Percentiles rank a stretch among this genome's conserved stretches.
These are phyloP conservation scores for Claviceps pazoutovae DNA, from an alignment of 2,329 filamentous ascomycete genomes.

Conservation along the genomic window DNA sequence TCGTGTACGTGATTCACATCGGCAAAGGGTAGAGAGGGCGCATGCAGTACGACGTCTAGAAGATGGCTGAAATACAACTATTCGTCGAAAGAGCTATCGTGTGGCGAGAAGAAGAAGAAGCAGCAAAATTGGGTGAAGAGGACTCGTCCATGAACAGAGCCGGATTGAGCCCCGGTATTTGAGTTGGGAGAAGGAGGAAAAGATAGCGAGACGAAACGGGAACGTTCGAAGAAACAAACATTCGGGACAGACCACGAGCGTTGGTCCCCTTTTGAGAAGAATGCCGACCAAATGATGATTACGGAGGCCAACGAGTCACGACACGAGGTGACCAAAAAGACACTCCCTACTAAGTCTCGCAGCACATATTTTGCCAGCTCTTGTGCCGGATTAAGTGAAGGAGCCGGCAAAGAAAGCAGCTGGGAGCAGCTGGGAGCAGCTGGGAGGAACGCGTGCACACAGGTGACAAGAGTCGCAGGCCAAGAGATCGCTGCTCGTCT, in stretches of 20 bases:
- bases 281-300: constrained; percentile 1
- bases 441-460: too few relatives aligned
- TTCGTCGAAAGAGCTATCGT: background rate
- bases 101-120: background rate
- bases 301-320: background rate
- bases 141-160: background rate
- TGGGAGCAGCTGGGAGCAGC: background rate
- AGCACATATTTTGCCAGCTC: constrained; percentile 4
- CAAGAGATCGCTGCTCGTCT: constrained; percentile 2
- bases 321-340: constrained; percentile 1
- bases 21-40: background rate
- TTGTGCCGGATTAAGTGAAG: background rate
- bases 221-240: constrained; percentile 5
- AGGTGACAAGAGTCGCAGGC: background rate
- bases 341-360: constrained; percentile 1
- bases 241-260: constrained; percentile 2
- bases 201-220: background rate
- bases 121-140: background rate
- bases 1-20: constrained; percentile 5
- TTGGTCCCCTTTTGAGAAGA: constrained; percentile 6
- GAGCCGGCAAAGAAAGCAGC: background rate
- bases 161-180: background rate
- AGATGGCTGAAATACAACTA: background rate
- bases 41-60: constrained; percentile 4
- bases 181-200: background rate